Evolutionary conservation across 148 eudicot species (phyloP).

Genomic region (Cornus controversa): DNA sequence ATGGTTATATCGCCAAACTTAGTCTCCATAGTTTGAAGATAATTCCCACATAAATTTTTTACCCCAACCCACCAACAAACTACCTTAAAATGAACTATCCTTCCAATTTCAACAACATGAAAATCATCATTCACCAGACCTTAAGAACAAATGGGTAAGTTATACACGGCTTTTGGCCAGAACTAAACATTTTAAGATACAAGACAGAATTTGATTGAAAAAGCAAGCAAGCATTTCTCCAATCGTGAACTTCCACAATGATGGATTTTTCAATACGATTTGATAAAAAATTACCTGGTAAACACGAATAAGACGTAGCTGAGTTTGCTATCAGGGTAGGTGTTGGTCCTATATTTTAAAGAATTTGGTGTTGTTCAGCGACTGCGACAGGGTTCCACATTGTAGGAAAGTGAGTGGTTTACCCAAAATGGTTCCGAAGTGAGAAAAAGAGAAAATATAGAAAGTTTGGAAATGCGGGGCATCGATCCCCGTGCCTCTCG

Average conservation of each 20-base stretch:
- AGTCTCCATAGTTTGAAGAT: not conserved
- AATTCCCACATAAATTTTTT: constrained; percentile 5
- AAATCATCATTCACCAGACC: not conserved
- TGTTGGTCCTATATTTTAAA: too few species aligned
- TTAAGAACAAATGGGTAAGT: not conserved
- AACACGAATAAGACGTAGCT: too few species aligned
- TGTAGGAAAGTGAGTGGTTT: too few species aligned
- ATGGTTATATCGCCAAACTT: constrained; percentile 9
- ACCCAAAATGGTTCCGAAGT: too few species aligned
- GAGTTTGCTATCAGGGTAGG: too few species aligned
- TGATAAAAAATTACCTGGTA: too few species aligned
- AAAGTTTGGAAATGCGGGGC: constrained; percentile 80
- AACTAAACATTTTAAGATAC: not conserved
- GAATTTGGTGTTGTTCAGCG: too few species aligned
- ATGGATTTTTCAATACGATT: not conserved
- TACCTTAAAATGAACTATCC: not conserved
- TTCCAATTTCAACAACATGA: not conserved
- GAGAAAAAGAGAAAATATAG: too few species aligned
- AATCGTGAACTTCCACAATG: not conserved
- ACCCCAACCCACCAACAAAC: not conserved
- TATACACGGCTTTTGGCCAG: not conserved
- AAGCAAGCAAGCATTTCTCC: too few species aligned
- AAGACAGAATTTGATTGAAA: not conserved
- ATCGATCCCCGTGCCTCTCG: constrained; percentile 99
- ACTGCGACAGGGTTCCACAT: too few species aligned